Evolutionary conservation across 306 rosid species (phyloP), one percentile per base, ranked within the genome.

Genomic region (Casuarina cunninghamiana): DNA sequence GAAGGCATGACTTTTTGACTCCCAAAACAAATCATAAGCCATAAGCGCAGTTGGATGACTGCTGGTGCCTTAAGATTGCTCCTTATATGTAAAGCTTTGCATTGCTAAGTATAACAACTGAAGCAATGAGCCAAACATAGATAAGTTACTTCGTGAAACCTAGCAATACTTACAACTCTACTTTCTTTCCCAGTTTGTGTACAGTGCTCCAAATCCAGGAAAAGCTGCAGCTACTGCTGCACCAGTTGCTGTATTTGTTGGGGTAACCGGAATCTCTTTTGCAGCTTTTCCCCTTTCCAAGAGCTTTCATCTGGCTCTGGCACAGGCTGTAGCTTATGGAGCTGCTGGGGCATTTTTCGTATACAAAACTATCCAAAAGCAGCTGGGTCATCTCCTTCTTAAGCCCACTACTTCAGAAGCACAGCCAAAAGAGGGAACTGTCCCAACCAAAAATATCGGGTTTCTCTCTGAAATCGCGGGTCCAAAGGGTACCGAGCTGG

Each of bases 161-260:
- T 41, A 66, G 17, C 58, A 42, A 67, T 57, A 39, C 78, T 41
- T 46, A 49, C 71, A 63, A 44, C 58, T 48, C 46, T 57, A 46
- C 57, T 60, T 8, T 73, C 32, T 15, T 48, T 44, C 86, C 42
- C 92, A 93, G 99, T 93, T 87, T 79, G 99, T 95, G 80, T 95
- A 95, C 86, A 86, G 97, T 81, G 99, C 99, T 78, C 89, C 84
- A 37, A 95, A 95, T 72, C 99, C 99, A 0, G 99, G 99, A 74
- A 93, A 91, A 87, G 97, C 99, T 5, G 97, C 99, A 6, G 97
- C 99, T 5, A 89, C 97, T 5, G 93, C 99, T 16, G 97, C 99
- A 57, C 99, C 99, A 11, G 78, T 95, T 62, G 97, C 97, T 42
- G 97, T 95, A 35, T 81, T 95, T 72, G 35, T 91, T 10, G 94